Base-by-base conservation (phyloP, 108 stramenopile genomes). In the Aurantiochytrium sp. region DNA sequence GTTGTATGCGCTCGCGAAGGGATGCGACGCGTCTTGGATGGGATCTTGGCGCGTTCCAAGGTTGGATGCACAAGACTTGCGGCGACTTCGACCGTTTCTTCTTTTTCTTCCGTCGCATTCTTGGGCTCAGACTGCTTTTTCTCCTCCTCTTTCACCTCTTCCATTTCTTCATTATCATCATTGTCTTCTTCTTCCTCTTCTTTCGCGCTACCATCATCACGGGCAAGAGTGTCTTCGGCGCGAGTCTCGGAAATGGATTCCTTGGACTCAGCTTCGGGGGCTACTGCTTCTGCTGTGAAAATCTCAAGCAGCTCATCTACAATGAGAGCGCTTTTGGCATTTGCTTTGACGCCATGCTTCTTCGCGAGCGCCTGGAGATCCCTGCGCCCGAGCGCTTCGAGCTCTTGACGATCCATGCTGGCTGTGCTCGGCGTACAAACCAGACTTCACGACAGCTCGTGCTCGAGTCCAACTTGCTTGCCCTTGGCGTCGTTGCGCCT, bases 321-420 rank as follows among this genome's bases (percentile, higher is more conserved):
- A 45, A 83, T 83, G 19, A 83, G 43, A 12, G 76, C 45, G 25
- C 23, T 25, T 4, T 83, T 83, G 45, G 49, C 76, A 23, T 83
- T 83, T 12, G 76, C 76, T 23, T 83, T 83, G n/a, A 83, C 45
- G 49, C 76, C 51, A 35, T 53, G 19, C 23, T 83, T 23, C 76
- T 83, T 83, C 12, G 76, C 76, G n/a, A 53, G 49, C n/a, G 76
- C 76, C 76, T 83, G 76, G 45, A 83, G 76, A 21, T 83, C 76
- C 76, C 76, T 43, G n/a, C 76, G 76, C 8, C 49, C 49, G 25
- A 83, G 45, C n/a, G 76, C 45, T 23, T 83, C 76, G 23, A 83
- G 76, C 18, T 8, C 76, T 23, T 83, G 43, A 12, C 76, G 76
- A 18, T 53, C n/a, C 64, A 69, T 69, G 64, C 35, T 35, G 35